A percentile compares a stretch with the other conserved stretches of the same genome.
Conservation (phyloP, 1,284 basidiomycete genomes). For the Psilocybe mexicana region DNA sequence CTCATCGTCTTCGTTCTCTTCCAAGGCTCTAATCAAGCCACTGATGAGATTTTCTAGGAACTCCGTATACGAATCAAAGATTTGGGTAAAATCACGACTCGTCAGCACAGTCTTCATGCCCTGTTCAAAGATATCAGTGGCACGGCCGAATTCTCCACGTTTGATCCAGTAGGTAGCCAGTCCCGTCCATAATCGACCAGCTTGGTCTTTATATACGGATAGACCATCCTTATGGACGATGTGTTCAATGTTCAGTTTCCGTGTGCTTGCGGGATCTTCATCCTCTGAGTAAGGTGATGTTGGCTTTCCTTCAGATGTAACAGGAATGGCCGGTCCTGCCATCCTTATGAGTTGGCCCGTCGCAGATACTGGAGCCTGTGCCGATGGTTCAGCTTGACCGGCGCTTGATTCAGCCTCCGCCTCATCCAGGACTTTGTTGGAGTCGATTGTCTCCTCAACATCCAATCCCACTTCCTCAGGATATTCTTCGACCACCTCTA, state of each 20-base stretch:
- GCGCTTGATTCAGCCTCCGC: slow-evolving; percentile 48
- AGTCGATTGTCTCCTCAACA: slow-evolving; percentile 69
- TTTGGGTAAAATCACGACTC: slow-evolving; percentile 96
- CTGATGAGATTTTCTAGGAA: slow-evolving; percentile 92
- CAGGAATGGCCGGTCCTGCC: slow-evolving; percentile 66
- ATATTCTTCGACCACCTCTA: slow-evolving; percentile 89
- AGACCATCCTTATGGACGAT: slow-evolving; percentile 89
- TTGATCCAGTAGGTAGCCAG: slow-evolving; percentile 99
- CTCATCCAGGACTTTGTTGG: slow-evolving; percentile 46
- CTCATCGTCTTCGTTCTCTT: slow-evolving; percentile 74
- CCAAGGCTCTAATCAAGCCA: slow-evolving; percentile 88
- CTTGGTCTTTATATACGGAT: slow-evolving; percentile 91
- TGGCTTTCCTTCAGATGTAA: slow-evolving; percentile 50
- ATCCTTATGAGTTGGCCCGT: slow-evolving; percentile 73
- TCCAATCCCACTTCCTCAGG: slow-evolving; percentile 93
- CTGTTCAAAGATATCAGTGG: slow-evolving; percentile 85
- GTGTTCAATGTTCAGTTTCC: slow-evolving; percentile 84
- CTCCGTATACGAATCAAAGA: slow-evolving; percentile 96
- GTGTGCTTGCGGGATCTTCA: slow-evolving; percentile 72
- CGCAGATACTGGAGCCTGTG: slow-evolving; percentile 46
- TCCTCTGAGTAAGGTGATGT: slow-evolving; percentile 72
- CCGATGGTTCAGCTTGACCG: slow-evolving; percentile 34
- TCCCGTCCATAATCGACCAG: slow-evolving; percentile 94
- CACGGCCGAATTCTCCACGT: slow-evolving; percentile 91
- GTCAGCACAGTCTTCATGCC: slow-evolving; percentile 88